A percentile compares a stretch with the other conserved stretches of the same genome.
Conservation (phyloP, 2,329 filamentous ascomycete species). For the Claviceps purpurea region DNA sequence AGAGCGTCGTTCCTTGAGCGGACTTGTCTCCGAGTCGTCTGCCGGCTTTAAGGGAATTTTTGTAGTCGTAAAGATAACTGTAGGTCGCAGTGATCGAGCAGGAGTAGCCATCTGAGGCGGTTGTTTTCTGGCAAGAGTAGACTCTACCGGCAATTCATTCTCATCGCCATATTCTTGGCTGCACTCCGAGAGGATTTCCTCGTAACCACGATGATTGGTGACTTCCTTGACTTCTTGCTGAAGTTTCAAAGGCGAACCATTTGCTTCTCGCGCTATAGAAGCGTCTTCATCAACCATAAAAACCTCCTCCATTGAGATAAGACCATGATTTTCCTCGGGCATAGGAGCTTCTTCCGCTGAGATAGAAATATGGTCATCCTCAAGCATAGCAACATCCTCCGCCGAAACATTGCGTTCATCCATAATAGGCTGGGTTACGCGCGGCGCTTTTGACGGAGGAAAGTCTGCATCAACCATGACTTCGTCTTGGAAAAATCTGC, state of each 20-base stretch:
- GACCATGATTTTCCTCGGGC: conserved; percentile 7
- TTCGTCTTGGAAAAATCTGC: conserved; percentile 48
- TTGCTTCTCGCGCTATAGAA: conserved; percentile 42
- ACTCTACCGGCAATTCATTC: conserved; percentile 45
- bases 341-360: conserved; percentile 27
- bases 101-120: conserved; percentile 38
- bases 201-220: conserved; percentile 18
- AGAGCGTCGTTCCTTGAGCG: conserved; percentile 35
- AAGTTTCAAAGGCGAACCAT: conserved; percentile 45
- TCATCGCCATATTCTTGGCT: conserved; percentile 57
- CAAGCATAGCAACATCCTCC: conserved; percentile 33
- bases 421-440: conserved; percentile 6
- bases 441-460: conserved; percentile 7
- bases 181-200: conserved; percentile 42
- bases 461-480: conserved; percentile 28
- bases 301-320: conserved; percentile 28
- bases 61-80: conserved; percentile 53
- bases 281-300: conserved; percentile 42
- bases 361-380: conserved; percentile 33
- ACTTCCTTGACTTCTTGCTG: conserved; percentile 25
- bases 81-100: conserved; percentile 32
- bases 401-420: conserved; percentile 18
- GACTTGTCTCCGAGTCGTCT: conserved; percentile 39
- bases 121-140: conserved; percentile 21
- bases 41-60: conserved; percentile 64